Evolutionary conservation across 164 flowering plant species (phyloP).

Genomic region (Amborella trichopoda): DNA sequence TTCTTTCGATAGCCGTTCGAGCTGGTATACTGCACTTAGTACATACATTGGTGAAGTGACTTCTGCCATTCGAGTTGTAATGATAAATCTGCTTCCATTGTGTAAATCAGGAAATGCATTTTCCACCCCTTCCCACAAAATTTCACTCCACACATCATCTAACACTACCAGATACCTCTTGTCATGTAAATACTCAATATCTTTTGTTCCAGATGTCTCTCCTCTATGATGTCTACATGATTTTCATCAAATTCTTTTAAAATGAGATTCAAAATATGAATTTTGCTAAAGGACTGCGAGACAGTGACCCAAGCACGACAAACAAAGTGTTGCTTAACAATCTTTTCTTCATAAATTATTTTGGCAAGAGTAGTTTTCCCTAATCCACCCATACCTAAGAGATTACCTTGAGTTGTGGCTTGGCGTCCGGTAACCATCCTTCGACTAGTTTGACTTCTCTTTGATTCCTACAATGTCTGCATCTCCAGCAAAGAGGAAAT

Average conservation of each 20-base stretch:
- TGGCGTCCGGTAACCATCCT: slow-evolving; percentile 24
- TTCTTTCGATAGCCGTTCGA: neutral
- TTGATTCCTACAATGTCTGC: slow-evolving; percentile 34
- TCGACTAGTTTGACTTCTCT: slow-evolving; percentile 25
- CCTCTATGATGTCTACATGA: neutral
- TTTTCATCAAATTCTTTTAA: neutral
- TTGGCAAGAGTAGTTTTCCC: no score
- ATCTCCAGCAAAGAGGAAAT: slow-evolving; percentile 31
- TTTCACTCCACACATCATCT: slow-evolving; percentile 2
- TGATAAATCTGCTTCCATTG: slow-evolving; percentile 1
- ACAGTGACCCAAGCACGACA: neutral
- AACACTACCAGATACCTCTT: slow-evolving; percentile 1
- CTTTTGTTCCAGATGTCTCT: neutral
- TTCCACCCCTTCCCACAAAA: neutral
- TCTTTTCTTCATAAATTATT: neutral
- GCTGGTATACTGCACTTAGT: neutral
- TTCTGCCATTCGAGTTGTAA: neutral
- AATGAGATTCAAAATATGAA: neutral
- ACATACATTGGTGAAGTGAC: neutral
- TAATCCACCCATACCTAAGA: neutral
- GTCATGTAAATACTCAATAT: neutral
- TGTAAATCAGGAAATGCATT: neutral
- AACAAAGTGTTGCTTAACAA: neutral
- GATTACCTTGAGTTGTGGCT: neutral
- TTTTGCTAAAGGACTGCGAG: neutral